Conservation (phyloP, 2,329 filamentous ascomycete genomes). For the Fusarium domesticum region DNA sequence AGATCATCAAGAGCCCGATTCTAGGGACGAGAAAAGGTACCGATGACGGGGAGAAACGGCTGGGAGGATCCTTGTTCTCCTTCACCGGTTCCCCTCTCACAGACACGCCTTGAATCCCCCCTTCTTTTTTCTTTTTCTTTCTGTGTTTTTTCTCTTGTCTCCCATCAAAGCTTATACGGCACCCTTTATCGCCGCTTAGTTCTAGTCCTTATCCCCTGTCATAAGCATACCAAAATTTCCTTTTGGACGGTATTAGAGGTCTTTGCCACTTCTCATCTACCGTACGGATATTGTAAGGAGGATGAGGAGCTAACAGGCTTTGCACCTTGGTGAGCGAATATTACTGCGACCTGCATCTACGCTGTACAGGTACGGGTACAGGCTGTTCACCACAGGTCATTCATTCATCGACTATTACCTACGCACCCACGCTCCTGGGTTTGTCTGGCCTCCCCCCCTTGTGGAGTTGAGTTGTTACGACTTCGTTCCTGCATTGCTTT, state of each 20-base stretch:
- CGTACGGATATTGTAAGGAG: not conserved
- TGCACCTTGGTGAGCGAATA: not conserved
- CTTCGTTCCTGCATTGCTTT: slow-evolving; percentile 30
- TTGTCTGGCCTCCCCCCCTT: slow-evolving; percentile 16
- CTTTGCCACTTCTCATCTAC: too few relatives aligned
- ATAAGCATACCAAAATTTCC: too few relatives aligned
- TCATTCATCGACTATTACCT: not conserved
- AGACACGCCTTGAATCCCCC: not conserved
- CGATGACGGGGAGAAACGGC: slow-evolving; percentile 15
- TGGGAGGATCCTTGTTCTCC: not conserved
- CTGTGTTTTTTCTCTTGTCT: too few relatives aligned
- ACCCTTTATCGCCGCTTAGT: too few relatives aligned
- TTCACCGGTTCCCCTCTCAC: not conserved
- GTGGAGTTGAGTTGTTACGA: slow-evolving; percentile 20
- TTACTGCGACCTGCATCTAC: not conserved
- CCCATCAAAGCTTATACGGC: too few relatives aligned
- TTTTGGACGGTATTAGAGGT: too few relatives aligned
- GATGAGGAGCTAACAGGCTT: not conserved
- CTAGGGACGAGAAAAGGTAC: slow-evolving; percentile 16
- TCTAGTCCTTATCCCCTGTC: too few relatives aligned
- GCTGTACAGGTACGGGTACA: not conserved
- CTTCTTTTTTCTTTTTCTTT: too few relatives aligned
- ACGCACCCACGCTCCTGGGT: slow-evolving; percentile 10
- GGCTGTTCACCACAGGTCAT: not conserved
- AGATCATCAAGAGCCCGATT: slow-evolving; percentile 1